Conservation (phyloP, 306 rosid genomes). For the Medicago truncatula region MtrunA17r5.0-ANR NC_053042.1:49429001-49429500, state of each 20-base stretch:
- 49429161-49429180: slow-evolving; percentile 38
- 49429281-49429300: slow-evolving; percentile 12
- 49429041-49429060: slow-evolving; percentile 53
- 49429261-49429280: background rate
- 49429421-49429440: too few relatives aligned
- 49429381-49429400: too few relatives aligned
- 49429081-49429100: slow-evolving; percentile 31
- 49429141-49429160: background rate
- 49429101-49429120: slow-evolving; percentile 43
- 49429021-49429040: slow-evolving; percentile 64
- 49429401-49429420: too few relatives aligned
- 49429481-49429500: background rate
- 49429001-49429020: slow-evolving; percentile 57
- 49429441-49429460: too few relatives aligned
- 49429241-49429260: slow-evolving; percentile 19
- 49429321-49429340: too few relatives aligned
- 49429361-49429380: too few relatives aligned
- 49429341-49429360: too few relatives aligned
- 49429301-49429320: too few relatives aligned
- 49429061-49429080: slow-evolving; percentile 55
- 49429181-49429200: background rate
- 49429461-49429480: too few relatives aligned
- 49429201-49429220: background rate
- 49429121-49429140: slow-evolving; percentile 44
- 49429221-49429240: too few relatives aligned